Conservation (phyloP, 208 protist genomes). For the Leishmania martiniquensis region DNA sequence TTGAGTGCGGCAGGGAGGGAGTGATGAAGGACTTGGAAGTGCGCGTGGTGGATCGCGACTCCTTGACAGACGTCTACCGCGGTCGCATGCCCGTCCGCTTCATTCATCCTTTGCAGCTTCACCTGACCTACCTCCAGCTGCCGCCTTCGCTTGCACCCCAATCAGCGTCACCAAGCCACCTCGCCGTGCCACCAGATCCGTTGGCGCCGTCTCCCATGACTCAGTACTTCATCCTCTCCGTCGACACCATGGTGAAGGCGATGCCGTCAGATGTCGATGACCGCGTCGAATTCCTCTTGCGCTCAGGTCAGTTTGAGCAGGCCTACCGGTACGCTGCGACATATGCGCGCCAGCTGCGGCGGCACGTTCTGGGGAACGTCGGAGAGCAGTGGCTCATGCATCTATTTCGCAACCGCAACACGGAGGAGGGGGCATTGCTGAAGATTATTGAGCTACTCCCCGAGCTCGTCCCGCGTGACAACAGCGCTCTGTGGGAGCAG, state of each 20-base stretch:
- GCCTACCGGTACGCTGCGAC: conserved; percentile 50
- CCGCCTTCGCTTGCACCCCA: background rate
- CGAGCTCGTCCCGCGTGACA: conserved; percentile 21
- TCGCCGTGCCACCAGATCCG: background rate
- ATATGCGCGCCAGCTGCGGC: conserved; percentile 29
- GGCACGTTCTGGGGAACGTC: conserved; percentile 24
- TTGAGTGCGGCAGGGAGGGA: conserved; percentile 38
- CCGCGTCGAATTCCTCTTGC: conserved; percentile 66
- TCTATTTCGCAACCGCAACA: conserved; percentile 19
- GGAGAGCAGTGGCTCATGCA: conserved; percentile 38
- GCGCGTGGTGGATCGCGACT: conserved; percentile 62
- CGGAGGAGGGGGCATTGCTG: conserved; percentile 13
- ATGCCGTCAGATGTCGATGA: conserved; percentile 59
- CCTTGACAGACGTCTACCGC: conserved; percentile 55
- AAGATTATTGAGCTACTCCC: conserved; percentile 37
- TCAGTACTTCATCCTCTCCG: conserved; percentile 61
- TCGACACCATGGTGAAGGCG: conserved; percentile 57
- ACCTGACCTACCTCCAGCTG: conserved; percentile 35
- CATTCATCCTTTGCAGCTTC: conserved; percentile 69
- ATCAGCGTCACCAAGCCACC: background rate
- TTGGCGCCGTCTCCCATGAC: conserved; percentile 21
- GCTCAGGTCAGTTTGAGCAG: conserved; percentile 29
- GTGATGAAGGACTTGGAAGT: conserved; percentile 63
- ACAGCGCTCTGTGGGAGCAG: conserved; percentile 57
- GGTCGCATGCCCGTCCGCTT: conserved; percentile 51